Percentiles rank a stretch among this genome's conserved stretches.
These are phyloP conservation scores for Hepatocystis sp. DNA, from an alignment of 169 alveolate genomes.

Conservation along the genomic window DNA sequence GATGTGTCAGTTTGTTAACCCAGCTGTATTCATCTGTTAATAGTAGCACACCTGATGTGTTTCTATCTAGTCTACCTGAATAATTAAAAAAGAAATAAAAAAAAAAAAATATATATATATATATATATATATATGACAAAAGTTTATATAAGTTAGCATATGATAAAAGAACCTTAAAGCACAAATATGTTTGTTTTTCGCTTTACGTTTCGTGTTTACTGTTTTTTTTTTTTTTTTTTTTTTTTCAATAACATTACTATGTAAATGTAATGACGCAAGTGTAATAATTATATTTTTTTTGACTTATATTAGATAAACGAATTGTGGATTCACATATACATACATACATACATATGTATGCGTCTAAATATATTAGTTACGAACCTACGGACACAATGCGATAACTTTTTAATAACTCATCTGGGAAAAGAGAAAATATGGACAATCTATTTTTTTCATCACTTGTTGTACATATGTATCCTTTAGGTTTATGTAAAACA, in stretches of 20 bases:
- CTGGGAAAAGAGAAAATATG: slow-evolving; percentile 52
- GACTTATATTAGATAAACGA: neutral
- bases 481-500: slow-evolving; percentile 72
- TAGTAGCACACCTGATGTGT: slow-evolving; percentile 72
- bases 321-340: neutral
- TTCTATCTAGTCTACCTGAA: slow-evolving; percentile 65
- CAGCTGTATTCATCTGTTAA: slow-evolving; percentile 56
- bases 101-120: neutral
- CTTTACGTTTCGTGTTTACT: no score
- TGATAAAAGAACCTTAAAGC: no score
- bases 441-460: slow-evolving; percentile 67
- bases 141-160: neutral
- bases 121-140: neutral
- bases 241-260: no score
- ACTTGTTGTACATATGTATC: slow-evolving; percentile 52
- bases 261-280: no score
- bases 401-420: slow-evolving; percentile 29
- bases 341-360: neutral
- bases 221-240: no score
- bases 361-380: neutral
- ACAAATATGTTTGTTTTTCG: no score
- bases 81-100: neutral
- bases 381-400: slow-evolving; percentile 70
- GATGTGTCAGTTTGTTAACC: slow-evolving; percentile 73
- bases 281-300: no score